A percentile compares a stretch with the other conserved stretches of the same genome.
Conservation (phyloP, 768 basidiomycete species). For the Postia placenta region DNA sequence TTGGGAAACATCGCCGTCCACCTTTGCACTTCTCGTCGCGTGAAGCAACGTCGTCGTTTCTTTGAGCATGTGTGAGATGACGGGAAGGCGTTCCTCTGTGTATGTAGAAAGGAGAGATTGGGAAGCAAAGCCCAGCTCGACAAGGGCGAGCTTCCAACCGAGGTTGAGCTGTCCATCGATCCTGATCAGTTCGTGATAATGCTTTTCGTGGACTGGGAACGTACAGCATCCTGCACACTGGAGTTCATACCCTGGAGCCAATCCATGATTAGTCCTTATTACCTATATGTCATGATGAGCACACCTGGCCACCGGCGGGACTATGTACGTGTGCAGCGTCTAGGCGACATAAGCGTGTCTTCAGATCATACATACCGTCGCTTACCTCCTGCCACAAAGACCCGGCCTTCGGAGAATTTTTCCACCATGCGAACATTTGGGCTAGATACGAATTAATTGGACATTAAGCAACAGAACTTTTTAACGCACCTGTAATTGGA, state of each 20-base stretch:
- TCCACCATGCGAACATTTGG: conserved; percentile 46
- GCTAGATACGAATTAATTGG: conserved; percentile 17
- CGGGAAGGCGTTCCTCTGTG: conserved; percentile 24
- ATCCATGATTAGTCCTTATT: background rate
- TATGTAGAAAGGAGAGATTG: conserved; percentile 23
- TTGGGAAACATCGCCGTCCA: background rate
- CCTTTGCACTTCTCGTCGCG: background rate
- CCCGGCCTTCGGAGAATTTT: conserved; percentile 33
- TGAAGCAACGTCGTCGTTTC: conserved; percentile 10
- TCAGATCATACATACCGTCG: background rate
- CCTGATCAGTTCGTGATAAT: background rate
- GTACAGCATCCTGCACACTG: conserved; percentile 23
- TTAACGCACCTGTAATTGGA: background rate
- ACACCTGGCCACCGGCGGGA: conserved; percentile 32
- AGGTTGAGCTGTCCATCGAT: conserved; percentile 20
- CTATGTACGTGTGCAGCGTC: conserved; percentile 45
- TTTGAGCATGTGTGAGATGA: conserved; percentile 26
- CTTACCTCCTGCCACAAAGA: conserved; percentile 43
- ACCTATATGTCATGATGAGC: background rate
- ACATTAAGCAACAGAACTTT: background rate
- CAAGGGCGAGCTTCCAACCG: conserved; percentile 26
- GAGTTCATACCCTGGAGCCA: conserved; percentile 22
- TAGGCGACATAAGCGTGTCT: conserved; percentile 12
- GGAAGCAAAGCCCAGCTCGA: conserved; percentile 18
- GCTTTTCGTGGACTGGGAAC: background rate